Evolutionary conservation across 192 early-diverging fungal genomes (phyloP).

Genomic region (Podila verticillata): DNA sequence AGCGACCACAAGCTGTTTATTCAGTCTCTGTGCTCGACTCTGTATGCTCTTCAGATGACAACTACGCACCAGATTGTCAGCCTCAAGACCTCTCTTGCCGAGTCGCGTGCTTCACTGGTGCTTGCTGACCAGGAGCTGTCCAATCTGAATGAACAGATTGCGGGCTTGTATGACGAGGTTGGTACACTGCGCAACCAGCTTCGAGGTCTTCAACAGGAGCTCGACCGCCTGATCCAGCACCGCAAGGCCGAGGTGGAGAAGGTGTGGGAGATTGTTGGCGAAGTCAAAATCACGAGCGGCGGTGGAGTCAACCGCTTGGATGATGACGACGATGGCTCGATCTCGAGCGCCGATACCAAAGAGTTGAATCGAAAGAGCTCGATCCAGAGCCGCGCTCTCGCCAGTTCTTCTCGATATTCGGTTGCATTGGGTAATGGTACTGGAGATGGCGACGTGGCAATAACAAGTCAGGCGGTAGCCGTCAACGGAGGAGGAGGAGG

Average conservation of each 20-base stretch:
- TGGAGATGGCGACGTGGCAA: background rate
- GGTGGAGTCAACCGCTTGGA: conserved; percentile 9
- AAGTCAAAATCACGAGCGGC: conserved; percentile 45
- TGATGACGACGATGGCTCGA: conserved; percentile 33
- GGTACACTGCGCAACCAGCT: conserved; percentile 57
- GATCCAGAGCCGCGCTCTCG: conserved; percentile 23
- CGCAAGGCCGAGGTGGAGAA: conserved; percentile 61
- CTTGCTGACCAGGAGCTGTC: conserved; percentile 55
- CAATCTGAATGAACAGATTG: conserved; percentile 51
- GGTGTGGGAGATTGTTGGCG: conserved; percentile 64
- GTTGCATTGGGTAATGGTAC: conserved; percentile 3
- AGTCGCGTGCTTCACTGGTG: conserved; percentile 51
- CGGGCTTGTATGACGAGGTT: conserved; percentile 55
- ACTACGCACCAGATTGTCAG: conserved; percentile 41
- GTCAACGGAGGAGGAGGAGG: background rate
- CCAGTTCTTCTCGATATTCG: conserved; percentile 19
- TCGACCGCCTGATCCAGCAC: conserved; percentile 57
- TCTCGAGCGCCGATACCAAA: conserved; percentile 29
- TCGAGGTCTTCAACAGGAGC: conserved; percentile 52
- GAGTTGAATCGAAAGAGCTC: conserved; percentile 15
- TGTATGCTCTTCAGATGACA: conserved; percentile 54
- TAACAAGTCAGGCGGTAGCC: background rate
- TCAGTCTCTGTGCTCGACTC: conserved; percentile 51
- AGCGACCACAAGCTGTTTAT: conserved; percentile 52
- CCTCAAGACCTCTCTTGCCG: conserved; percentile 44